A percentile compares a stretch with the other conserved stretches of the same genome.
These are phyloP conservation scores for Trichosporon faecale DNA, from an alignment of 1,284 basidiomycete species.

Conservation along the genomic window DNA sequence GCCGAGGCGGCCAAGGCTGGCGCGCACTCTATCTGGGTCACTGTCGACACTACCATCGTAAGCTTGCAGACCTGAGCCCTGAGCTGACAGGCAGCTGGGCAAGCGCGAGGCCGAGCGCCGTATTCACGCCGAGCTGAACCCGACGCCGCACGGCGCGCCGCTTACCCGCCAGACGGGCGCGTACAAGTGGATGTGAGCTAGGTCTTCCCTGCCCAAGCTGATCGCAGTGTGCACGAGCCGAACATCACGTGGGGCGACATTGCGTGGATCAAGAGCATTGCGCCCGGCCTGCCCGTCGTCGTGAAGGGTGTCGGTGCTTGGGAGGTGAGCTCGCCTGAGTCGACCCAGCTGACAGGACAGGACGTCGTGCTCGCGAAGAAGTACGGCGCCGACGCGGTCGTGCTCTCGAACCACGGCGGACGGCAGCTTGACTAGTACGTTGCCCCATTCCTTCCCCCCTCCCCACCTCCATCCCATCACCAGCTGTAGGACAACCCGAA, in stretches of 20 bases:
- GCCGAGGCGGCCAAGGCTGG: constrained; percentile 46
- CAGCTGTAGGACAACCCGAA: neutral
- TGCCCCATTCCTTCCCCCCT: neutral
- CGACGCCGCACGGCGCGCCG: constrained; percentile 21
- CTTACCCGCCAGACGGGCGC: constrained; percentile 12
- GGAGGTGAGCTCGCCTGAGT: constrained; percentile 31
- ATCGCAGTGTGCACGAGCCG: constrained; percentile 15
- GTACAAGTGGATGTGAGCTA: constrained; percentile 1
- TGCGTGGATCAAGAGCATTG: constrained; percentile 52
- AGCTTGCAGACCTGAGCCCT: neutral
- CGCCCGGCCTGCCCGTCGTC: constrained; percentile 52
- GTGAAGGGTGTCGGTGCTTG: constrained; percentile 54
- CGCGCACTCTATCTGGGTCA: constrained; percentile 53
- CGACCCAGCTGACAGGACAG: constrained; percentile 11
- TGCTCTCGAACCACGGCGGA: constrained; percentile 54
- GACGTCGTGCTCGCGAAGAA: constrained; percentile 52
- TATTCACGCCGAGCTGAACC: constrained; percentile 20
- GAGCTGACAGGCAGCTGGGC: constrained; percentile 24
- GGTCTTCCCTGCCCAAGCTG: neutral
- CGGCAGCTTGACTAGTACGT: constrained; percentile 37
- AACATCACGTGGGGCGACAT: constrained; percentile 51
- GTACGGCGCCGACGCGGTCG: constrained; percentile 52
- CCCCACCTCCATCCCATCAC: neutral
- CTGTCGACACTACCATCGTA: constrained; percentile 53
- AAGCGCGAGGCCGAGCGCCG: constrained; percentile 27